These are phyloP conservation scores for Tuber microsphaerosporum DNA, from an alignment of 495 filamentous ascomycete species.

Conservation along the genomic window DNA sequence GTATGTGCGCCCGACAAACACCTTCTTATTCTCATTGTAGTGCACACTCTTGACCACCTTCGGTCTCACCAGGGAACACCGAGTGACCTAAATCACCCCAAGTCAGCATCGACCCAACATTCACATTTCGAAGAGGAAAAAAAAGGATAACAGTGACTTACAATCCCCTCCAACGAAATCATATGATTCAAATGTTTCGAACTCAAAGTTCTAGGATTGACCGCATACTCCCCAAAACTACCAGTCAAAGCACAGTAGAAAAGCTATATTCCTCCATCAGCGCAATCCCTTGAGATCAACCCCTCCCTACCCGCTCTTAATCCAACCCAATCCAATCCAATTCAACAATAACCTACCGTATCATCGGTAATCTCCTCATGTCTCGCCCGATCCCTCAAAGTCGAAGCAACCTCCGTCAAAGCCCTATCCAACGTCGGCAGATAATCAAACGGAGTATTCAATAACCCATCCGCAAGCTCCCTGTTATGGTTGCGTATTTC, in stretches of 20 bases:
- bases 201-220: conserved; percentile 87
- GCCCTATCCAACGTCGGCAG: conserved; percentile 79
- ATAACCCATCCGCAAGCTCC: conserved; percentile 80
- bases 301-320: conserved; percentile 27
- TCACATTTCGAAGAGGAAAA: not conserved
- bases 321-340: not conserved
- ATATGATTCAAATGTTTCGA: conserved; percentile 87
- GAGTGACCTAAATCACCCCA: conserved; percentile 53
- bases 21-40: conserved; percentile 75
- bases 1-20: conserved; percentile 80
- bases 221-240: conserved; percentile 87
- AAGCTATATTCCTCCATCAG: conserved; percentile 46
- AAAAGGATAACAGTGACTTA: not conserved
- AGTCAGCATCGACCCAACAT: conserved; percentile 14
- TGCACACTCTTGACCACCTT: conserved; percentile 98
- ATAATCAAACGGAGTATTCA: conserved; percentile 82
- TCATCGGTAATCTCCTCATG: conserved; percentile 54
- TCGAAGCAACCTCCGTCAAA: conserved; percentile 75
- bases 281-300: not conserved
- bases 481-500: conserved; percentile 84
- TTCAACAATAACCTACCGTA: conserved; percentile 45
- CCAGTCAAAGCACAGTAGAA: conserved; percentile 95
- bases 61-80: conserved; percentile 87
- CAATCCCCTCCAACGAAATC: conserved; percentile 96
- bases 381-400: conserved; percentile 55